Evolutionary conservation across 2,329 filamentous ascomycete species (phyloP).

Genomic region (Colletotrichum cordylinicola): DNA sequence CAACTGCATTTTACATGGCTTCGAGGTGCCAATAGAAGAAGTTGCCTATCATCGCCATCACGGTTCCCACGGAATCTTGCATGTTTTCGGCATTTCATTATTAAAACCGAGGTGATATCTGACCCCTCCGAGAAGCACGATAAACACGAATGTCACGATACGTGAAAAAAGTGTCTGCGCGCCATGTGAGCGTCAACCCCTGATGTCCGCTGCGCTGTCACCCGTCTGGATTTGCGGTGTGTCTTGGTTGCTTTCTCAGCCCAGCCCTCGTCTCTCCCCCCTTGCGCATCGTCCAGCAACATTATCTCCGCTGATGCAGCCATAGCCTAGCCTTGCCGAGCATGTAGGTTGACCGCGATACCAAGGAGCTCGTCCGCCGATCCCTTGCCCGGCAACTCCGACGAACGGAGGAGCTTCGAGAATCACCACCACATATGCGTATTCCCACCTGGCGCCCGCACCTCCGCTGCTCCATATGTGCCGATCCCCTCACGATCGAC

Average conservation of each 20-base stretch:
- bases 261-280: neutral
- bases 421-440: neutral
- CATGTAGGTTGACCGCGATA: neutral
- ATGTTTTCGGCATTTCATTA: neutral
- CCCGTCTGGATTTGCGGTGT: slow-evolving; percentile 3
- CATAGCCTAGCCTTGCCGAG: slow-evolving; percentile 17
- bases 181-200: neutral
- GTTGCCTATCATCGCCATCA: neutral
- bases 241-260: neutral
- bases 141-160: neutral
- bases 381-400: slow-evolving; percentile 14
- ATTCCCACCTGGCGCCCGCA: neutral
- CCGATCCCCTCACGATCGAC: slow-evolving; percentile 10
- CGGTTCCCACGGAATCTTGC: neutral
- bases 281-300: neutral
- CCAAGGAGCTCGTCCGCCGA: slow-evolving; percentile 5
- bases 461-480: slow-evolving; percentile 9
- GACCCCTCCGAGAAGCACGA: neutral
- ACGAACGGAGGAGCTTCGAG: slow-evolving; percentile 18
- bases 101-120: neutral
- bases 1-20: neutral
- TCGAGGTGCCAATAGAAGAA: neutral
- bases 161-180: neutral
- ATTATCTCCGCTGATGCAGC: neutral
- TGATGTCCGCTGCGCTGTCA: neutral